A percentile compares a stretch with the other conserved stretches of the same genome.
Evolutionary conservation across 768 basidiomycete species (phyloP).

Genomic region (Boletellus emodensis): DNA sequence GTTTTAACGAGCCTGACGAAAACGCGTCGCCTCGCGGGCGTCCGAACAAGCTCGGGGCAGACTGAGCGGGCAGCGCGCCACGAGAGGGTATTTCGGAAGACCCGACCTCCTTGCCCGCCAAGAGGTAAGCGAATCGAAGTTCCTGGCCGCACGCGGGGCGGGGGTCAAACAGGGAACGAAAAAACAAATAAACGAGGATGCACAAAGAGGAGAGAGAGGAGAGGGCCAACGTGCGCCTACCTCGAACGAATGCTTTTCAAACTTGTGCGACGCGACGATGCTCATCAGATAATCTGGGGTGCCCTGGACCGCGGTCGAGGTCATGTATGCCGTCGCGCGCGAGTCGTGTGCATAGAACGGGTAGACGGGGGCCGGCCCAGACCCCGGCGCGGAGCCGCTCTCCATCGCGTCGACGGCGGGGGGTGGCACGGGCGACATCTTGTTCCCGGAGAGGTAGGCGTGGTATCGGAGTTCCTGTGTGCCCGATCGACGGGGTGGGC

Average conservation of each 20-base stretch:
- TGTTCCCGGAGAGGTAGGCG: conserved; percentile 40
- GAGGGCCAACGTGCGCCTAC: conserved; percentile 22
- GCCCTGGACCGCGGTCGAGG: conserved; percentile 5
- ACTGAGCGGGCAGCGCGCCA: conserved; percentile 20
- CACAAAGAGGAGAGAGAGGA: too few relatives aligned
- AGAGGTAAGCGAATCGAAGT: conserved; percentile 44
- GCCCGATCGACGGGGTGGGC: conserved; percentile 3
- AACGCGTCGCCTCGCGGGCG: conserved; percentile 33
- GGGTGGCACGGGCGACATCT: conserved; percentile 14
- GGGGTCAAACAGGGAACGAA: not conserved
- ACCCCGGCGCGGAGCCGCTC: not conserved
- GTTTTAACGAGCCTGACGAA: conserved; percentile 23
- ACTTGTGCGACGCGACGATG: conserved; percentile 36
- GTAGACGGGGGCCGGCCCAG: not conserved
- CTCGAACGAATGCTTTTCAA: conserved; percentile 47
- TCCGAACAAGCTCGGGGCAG: conserved; percentile 22
- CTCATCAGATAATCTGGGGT: conserved; percentile 33
- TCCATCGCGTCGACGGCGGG: not conserved
- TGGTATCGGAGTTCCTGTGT: conserved; percentile 41
- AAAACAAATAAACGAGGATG: too few relatives aligned
- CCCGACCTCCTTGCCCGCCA: conserved; percentile 42
- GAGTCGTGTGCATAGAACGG: conserved; percentile 27
- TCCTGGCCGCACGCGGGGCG: conserved; percentile 34
- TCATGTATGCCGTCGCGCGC: conserved; percentile 20
- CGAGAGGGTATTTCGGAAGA: conserved; percentile 35